These are phyloP conservation scores for Pulicaria dysenterica DNA, from an alignment of 129 eudicot species.

Conservation along the genomic window DNA sequence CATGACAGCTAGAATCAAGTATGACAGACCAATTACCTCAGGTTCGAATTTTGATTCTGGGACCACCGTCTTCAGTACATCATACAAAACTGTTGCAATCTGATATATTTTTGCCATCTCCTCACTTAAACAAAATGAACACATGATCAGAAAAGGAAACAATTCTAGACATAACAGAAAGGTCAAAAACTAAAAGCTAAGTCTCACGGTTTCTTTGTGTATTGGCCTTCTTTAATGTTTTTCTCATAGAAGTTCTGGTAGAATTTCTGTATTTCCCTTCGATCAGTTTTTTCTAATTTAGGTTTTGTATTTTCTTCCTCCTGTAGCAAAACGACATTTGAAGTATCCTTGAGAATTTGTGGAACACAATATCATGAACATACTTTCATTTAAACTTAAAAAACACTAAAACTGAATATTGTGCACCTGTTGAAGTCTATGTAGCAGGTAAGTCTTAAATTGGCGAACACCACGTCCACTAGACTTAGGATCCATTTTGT, in stretches of 20 bases:
- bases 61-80: conserved; percentile 81
- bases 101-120: conserved; percentile 98
- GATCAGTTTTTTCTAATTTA: conserved; percentile 59
- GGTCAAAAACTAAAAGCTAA: conserved; percentile 23
- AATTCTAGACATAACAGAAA: conserved; percentile 1
- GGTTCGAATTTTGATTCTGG: conserved; percentile 65
- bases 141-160: conserved; percentile 8
- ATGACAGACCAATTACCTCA: conserved; percentile 48
- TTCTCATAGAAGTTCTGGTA: conserved; percentile 77
- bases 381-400: conserved; percentile 21
- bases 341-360: conserved; percentile 18
- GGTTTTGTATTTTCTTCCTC: conserved; percentile 71
- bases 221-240: conserved; percentile 83
- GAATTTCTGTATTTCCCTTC: conserved; percentile 82
- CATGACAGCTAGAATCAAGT: conserved; percentile 24
- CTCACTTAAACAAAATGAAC: conserved; percentile 56
- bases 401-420: not conserved
- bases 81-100: conserved; percentile 91
- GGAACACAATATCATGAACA: not conserved
- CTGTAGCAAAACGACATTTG: conserved; percentile 45
- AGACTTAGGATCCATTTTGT: conserved; percentile 84
- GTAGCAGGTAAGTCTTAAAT: conserved; percentile 87
- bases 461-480: conserved; percentile 97
- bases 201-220: conserved; percentile 92
- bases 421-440: conserved; percentile 76